Conservation (phyloP, 1,284 basidiomycete genomes). For the Phaffia rhodozyma region DNA sequence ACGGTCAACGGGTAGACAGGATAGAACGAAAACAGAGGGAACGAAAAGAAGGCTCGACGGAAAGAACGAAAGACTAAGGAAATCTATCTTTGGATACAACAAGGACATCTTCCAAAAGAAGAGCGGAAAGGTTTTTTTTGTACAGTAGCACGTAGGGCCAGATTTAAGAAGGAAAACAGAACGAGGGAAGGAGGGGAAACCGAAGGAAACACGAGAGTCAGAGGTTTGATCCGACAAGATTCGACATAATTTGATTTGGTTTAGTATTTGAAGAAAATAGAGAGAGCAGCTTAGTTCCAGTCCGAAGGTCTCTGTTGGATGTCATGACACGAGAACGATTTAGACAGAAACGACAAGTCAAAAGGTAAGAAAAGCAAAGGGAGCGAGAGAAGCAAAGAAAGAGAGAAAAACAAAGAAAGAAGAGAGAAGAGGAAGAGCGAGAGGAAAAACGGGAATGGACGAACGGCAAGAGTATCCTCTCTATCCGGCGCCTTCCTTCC, state of each 20-base stretch:
- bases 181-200: too few species aligned
- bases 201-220: too few species aligned
- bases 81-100: not conserved
- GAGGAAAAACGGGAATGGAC: not conserved
- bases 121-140: not conserved
- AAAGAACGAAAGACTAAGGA: too few species aligned
- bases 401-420: not conserved
- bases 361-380: not conserved
- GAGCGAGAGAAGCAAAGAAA: not conserved
- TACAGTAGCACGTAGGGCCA: too few species aligned
- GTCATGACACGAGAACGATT: too few species aligned
- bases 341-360: not conserved
- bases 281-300: not conserved
- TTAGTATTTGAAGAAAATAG: not conserved
- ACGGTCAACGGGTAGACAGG: not conserved
- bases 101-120: not conserved
- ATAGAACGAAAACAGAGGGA: not conserved
- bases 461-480: not conserved
- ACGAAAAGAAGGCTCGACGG: not conserved
- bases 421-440: not conserved
- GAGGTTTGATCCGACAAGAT: too few species aligned
- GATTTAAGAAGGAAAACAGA: too few species aligned
- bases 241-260: not conserved
- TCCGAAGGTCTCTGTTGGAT: slow-evolving; percentile 1
- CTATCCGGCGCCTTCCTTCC: not conserved